Conservation (phyloP, 345 rosid genomes). For the Bretschneidera sinensis region DNA sequence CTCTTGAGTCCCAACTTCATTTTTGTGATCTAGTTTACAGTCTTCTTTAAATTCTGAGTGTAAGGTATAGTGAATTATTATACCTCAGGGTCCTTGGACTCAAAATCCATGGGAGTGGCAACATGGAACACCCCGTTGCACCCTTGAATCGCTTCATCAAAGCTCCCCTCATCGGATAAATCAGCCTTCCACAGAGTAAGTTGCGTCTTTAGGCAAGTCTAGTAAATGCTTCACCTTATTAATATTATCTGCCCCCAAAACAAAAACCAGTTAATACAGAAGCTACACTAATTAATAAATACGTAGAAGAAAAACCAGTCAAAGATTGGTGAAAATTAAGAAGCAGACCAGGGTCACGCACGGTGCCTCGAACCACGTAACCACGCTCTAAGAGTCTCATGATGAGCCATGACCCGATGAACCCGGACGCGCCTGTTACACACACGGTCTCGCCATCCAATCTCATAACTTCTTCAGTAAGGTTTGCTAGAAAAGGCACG, state of each 20-base stretch:
- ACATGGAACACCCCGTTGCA: conserved; percentile 34
- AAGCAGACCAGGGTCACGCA: conserved; percentile 66
- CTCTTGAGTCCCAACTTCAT: too few relatives aligned
- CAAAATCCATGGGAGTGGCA: conserved; percentile 34
- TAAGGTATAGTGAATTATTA: too few relatives aligned
- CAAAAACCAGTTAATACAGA: not conserved
- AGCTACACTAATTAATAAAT: too few relatives aligned
- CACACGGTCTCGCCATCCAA: conserved; percentile 39
- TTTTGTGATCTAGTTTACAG: too few relatives aligned
- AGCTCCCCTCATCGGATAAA: conserved; percentile 27
- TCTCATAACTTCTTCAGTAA: too few relatives aligned
- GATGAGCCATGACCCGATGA: conserved; percentile 91
- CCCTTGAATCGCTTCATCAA: conserved; percentile 24
- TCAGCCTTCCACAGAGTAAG: conserved; percentile 30
- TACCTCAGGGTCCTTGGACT: conserved; percentile 30
- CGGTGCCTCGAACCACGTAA: conserved; percentile 76
- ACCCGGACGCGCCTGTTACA: conserved; percentile 84
- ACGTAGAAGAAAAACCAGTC: too few relatives aligned
- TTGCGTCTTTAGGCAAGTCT: conserved; percentile 23
- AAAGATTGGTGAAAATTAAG: too few relatives aligned
- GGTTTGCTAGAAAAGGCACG: too few relatives aligned
- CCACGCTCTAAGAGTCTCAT: conserved; percentile 83
- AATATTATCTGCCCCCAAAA: conserved; percentile 2
- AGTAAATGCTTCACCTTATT: conserved; percentile 22
- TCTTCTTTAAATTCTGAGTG: too few relatives aligned